Conservation (phyloP, 2,329 filamentous ascomycete species). For the Cladosporium halotolerans region DNA sequence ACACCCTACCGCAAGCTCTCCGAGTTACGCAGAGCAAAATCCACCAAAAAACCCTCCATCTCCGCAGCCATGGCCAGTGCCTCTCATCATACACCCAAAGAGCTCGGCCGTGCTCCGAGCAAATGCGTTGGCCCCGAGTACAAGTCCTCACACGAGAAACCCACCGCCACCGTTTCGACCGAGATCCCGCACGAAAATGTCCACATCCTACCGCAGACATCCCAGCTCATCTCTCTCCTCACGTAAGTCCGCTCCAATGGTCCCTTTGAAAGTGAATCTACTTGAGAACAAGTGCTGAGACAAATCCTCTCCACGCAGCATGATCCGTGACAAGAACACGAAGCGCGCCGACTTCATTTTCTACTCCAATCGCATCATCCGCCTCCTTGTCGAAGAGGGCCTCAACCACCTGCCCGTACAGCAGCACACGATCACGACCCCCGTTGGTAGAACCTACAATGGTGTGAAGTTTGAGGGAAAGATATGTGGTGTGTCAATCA, state of each 20-base stretch:
- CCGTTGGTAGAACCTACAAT: slow-evolving; percentile 78
- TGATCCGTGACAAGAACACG: slow-evolving; percentile 89
- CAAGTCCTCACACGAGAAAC: slow-evolving; percentile 68
- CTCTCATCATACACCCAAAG: background rate
- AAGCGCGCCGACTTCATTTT: slow-evolving; percentile 96
- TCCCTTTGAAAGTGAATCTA: background rate
- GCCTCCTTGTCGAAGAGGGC: slow-evolving; percentile 91
- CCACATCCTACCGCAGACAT: slow-evolving; percentile 82
- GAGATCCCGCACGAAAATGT: slow-evolving; percentile 79
- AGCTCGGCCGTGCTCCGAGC: slow-evolving; percentile 35
- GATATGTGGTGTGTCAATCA: slow-evolving; percentile 97
- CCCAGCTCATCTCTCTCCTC: slow-evolving; percentile 91
- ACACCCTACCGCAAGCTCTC: background rate
- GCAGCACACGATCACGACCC: slow-evolving; percentile 82
- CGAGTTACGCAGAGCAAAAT: background rate
- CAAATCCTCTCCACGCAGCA: slow-evolving; percentile 49
- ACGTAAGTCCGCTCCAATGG: slow-evolving; percentile 61
- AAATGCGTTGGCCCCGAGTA: slow-evolving; percentile 76
- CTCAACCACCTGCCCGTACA: slow-evolving; percentile 93
- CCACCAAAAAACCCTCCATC: background rate
- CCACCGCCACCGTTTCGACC: slow-evolving; percentile 66
- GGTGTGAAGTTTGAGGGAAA: slow-evolving; percentile 95
- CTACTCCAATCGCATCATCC: slow-evolving; percentile 97
- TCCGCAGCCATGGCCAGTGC: slow-evolving; percentile 11
- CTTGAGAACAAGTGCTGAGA: background rate